Percentiles rank a stretch among this genome's conserved stretches.
These are phyloP conservation scores for Linanthus parryae DNA, from an alignment of 148 eudicot genomes.

Conservation along the genomic window DNA sequence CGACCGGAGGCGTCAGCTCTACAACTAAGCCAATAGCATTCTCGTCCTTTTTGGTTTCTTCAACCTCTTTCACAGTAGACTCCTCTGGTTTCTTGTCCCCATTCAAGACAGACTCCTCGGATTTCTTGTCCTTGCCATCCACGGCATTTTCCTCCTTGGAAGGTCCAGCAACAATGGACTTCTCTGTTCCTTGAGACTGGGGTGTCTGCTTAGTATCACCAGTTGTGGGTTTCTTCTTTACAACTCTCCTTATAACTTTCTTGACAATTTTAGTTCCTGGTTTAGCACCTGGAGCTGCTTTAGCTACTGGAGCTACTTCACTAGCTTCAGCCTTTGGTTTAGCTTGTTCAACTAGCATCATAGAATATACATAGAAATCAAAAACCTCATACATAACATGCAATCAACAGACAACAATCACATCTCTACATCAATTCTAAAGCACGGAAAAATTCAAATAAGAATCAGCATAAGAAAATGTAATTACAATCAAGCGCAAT, in stretches of 20 bases:
- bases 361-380: neutral
- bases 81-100: neutral
- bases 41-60: neutral
- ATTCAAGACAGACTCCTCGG: neutral
- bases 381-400: neutral
- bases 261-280: conserved; percentile 38
- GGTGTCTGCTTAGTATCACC: conserved; percentile 23
- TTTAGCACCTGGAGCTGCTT: conserved; percentile 26
- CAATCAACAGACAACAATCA: neutral
- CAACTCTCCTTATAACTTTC: conserved; percentile 37
- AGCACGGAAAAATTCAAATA: neutral
- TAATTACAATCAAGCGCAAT: neutral
- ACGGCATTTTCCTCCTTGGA: conserved; percentile 16
- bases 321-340: conserved; percentile 25
- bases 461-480: neutral
- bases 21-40: neutral
- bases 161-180: conserved; percentile 19
- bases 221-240: conserved; percentile 39
- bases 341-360: conserved; percentile 31
- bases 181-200: conserved; percentile 18
- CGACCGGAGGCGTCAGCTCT: neutral
- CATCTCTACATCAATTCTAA: neutral
- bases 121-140: conserved; percentile 18
- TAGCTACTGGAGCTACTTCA: conserved; percentile 25
- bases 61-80: too few relatives aligned